Base-by-base conservation (phyloP, 1,139 yeast genomes). In the Candida buenavistaensis region DNA sequence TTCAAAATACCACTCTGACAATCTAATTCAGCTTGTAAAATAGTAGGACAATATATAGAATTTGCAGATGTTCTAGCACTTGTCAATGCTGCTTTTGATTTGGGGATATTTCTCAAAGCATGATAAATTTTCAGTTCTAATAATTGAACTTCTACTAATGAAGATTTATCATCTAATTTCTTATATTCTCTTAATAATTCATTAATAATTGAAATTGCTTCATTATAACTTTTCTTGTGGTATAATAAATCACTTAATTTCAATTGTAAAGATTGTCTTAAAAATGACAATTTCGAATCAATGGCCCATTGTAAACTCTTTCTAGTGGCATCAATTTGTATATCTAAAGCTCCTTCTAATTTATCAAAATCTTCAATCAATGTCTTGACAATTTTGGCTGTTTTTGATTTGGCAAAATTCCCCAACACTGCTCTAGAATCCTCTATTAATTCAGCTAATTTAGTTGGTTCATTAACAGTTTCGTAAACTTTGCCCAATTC, bases 21-120 rank as follows among this genome's bases (percentile, higher is more conserved):
- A 59, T 94, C 98, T 40, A 94, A 73, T 54, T 89, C 95, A 1
- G 98, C 98, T 62, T 94, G 96, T 51, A 85, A 77, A 34, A 82
- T 69, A n/a, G 97, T 88, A 8, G 97, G 96, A 50, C 96, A 87
- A 64, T 90, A 94, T 39, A 94, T 88, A 25, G 97, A 78, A 59
- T 92, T 94, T 11, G 98, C 98, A 5, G 95, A 84, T 0, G 98
- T 94, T 62, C 97, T 79, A 2, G 98, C 97, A 39, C 95, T 82
- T 4, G 98, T 90, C 48, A 94, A 73, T 4, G 97, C 82, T 5
- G 97, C 97, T 52, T 88, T 79, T 10, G 96, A 76, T 62, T 90
- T 92, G n/a, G 97, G 86, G 52, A 87, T 74, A 57, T 94, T 94
- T 59, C 97, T 78, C 51, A 94, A 71, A 17, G 95, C 90, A 59